These are phyloP conservation scores for Coemansia sp. DNA, from an alignment of 192 early-diverging fungal species.

Conservation along the genomic window DNA sequence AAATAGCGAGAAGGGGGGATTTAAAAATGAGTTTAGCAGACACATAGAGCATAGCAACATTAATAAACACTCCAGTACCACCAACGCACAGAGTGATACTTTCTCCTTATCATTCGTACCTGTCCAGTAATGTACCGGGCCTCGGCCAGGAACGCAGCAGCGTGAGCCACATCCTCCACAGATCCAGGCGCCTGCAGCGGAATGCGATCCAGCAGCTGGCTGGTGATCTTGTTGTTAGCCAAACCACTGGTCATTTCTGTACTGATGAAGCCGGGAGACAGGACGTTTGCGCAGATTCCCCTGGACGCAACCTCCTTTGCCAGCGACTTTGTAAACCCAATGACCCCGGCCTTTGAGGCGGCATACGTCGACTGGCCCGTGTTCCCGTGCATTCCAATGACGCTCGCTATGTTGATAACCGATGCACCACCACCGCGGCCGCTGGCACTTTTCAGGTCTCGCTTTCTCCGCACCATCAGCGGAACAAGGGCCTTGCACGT, in stretches of 20 bases:
- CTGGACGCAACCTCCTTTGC: constrained; percentile 77
- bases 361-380: constrained; percentile 64
- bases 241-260: constrained; percentile 55
- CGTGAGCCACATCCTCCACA: constrained; percentile 42
- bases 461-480: constrained; percentile 8
- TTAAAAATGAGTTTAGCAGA: background rate
- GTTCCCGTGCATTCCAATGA: constrained; percentile 62
- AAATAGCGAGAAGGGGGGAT: background rate
- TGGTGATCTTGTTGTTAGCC: constrained; percentile 9
- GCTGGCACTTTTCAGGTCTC: too few species aligned
- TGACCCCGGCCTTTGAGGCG: constrained; percentile 82
- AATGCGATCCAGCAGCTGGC: constrained; percentile 22
- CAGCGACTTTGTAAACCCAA: constrained; percentile 83
- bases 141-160: constrained; percentile 33
- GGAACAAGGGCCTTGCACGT: constrained; percentile 48
- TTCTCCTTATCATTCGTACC: constrained; percentile 9
- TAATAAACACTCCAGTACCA: background rate
- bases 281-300: constrained; percentile 74
- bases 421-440: constrained; percentile 36
- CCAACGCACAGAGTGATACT: background rate
- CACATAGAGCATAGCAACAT: background rate
- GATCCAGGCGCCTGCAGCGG: constrained; percentile 23
- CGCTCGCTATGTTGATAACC: constrained; percentile 87
- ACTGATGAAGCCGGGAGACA: constrained; percentile 87
- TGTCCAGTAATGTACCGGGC: constrained; percentile 43